These are phyloP conservation scores for Ophiocordyceps camponoti-floridani DNA, from an alignment of 2,329 filamentous ascomycete genomes.

Conservation along the genomic window DNA sequence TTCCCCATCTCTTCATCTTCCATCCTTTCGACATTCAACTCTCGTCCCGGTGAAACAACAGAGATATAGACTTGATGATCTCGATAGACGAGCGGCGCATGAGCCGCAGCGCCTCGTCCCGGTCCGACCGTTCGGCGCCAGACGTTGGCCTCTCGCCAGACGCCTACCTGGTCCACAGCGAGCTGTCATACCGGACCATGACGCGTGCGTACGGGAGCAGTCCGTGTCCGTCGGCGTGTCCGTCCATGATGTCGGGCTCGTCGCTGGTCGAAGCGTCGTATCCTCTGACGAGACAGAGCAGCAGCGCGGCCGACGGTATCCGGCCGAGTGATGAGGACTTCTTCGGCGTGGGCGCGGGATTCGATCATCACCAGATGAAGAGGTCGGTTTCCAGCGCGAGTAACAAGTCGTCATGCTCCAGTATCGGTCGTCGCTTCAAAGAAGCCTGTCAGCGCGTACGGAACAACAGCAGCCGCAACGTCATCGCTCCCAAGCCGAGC, in stretches of 20 bases:
- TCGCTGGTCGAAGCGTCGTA: conserved; percentile 18
- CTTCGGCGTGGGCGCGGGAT: conserved; percentile 20
- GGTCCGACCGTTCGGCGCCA: conserved; percentile 12
- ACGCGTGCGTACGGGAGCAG: conserved; percentile 7
- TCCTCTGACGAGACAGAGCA: conserved; percentile 25
- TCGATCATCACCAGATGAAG: conserved; percentile 19
- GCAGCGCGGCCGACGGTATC: conserved; percentile 19
- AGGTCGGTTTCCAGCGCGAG: conserved; percentile 28
- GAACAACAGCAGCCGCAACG: conserved; percentile 18
- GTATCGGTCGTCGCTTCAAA: conserved; percentile 25
- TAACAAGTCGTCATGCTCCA: conserved; percentile 24
- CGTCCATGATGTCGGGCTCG: conserved; percentile 23
- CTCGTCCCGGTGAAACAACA: no score
- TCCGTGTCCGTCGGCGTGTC: conserved; percentile 18
- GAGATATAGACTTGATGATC: no score
- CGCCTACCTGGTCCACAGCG: conserved; percentile 15
- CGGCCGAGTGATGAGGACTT: conserved; percentile 16
- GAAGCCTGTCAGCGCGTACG: conserved; percentile 28
- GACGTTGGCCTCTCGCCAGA: conserved; percentile 19
- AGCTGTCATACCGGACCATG: conserved; percentile 8
- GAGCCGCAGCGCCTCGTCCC: conserved; percentile 24
- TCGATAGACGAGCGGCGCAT: conserved; percentile 14
- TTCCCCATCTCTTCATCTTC: neutral
- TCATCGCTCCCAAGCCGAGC: conserved; percentile 26
- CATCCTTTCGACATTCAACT: neutral